Percentiles rank a stretch among this genome's conserved stretches.
Evolutionary conservation across 192 early-diverging fungal genomes (phyloP).

Genomic region (Dimargaris cristalligena): DNA sequence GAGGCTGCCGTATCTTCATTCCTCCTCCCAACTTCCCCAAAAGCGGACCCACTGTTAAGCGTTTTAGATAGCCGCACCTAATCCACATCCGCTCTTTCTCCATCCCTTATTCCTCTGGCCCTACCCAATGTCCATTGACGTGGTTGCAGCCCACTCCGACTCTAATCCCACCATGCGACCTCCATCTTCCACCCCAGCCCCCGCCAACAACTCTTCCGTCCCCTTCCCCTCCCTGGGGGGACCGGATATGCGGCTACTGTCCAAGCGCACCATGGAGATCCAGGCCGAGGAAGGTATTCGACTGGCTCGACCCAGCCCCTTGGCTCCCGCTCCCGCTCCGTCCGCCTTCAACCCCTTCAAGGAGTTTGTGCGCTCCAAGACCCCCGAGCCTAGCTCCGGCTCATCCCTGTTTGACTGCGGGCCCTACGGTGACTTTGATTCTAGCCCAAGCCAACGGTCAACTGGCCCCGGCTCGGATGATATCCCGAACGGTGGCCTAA

Average conservation of each 20-base stretch:
- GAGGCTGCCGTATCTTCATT: no score
- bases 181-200: not conserved
- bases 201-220: not conserved
- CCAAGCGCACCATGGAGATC: conserved; percentile 15
- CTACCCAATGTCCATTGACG: not conserved
- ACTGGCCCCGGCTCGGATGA: conserved; percentile 7
- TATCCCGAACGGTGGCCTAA: no score
- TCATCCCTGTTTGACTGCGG: conserved; percentile 11
- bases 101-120: not conserved
- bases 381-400: conserved; percentile 9
- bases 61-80: no score
- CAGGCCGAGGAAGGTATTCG: conserved; percentile 19
- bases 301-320: conserved; percentile 11
- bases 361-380: not conserved
- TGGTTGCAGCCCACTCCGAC: no score
- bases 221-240: not conserved
- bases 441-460: conserved; percentile 9
- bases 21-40: no score
- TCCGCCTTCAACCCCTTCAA: conserved; percentile 11
- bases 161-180: not conserved
- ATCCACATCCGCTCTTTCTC: not conserved
- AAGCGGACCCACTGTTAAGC: no score
- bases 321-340: conserved; percentile 10
- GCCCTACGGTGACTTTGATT: conserved; percentile 8
- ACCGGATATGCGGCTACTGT: not conserved